These are phyloP conservation scores for Closterium sp. DNA, from an alignment of 139 green algal species.

Conservation along the genomic window DNA sequence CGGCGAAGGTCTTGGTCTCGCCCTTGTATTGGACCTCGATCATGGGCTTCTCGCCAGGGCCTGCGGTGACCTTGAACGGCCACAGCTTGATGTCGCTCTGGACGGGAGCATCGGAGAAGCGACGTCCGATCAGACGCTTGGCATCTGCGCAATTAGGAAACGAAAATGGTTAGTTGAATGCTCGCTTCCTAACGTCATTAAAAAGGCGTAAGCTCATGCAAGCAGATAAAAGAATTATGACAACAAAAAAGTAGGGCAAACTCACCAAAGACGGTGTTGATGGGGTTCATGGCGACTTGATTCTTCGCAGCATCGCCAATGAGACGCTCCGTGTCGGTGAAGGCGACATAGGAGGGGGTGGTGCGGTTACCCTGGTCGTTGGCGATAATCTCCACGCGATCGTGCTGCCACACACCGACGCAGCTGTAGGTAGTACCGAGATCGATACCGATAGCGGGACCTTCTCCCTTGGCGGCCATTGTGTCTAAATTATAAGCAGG, in stretches of 20 bases:
- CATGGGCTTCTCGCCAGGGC: slow-evolving; percentile 85
- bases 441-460: slow-evolving; percentile 50
- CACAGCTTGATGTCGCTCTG: slow-evolving; percentile 91
- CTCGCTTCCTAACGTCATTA: not conserved
- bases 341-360: slow-evolving; percentile 91
- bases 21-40: slow-evolving; percentile 92
- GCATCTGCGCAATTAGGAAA: slow-evolving; percentile 59
- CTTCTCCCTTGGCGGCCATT: not conserved
- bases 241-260: not conserved
- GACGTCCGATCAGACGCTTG: slow-evolving; percentile 95
- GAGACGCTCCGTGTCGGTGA: slow-evolving; percentile 94
- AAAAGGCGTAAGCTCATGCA: not conserved
- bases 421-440: slow-evolving; percentile 54
- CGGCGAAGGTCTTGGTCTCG: slow-evolving; percentile 79
- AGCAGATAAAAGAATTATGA: not conserved
- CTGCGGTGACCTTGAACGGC: slow-evolving; percentile 73
- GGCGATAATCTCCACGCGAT: slow-evolving; percentile 68
- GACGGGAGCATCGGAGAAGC: slow-evolving; percentile 78
- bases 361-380: slow-evolving; percentile 81
- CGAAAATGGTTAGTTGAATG: no score
- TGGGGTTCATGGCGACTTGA: slow-evolving; percentile 87
- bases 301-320: slow-evolving; percentile 89
- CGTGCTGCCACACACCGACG: slow-evolving; percentile 11
- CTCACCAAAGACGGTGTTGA: slow-evolving; percentile 63
- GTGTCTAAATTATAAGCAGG: no score